Evolutionary conservation across 2,329 filamentous ascomycete species (phyloP), one percentile per base, ranked within the genome.

Genomic region (Sphaerulina musiva): DNA sequence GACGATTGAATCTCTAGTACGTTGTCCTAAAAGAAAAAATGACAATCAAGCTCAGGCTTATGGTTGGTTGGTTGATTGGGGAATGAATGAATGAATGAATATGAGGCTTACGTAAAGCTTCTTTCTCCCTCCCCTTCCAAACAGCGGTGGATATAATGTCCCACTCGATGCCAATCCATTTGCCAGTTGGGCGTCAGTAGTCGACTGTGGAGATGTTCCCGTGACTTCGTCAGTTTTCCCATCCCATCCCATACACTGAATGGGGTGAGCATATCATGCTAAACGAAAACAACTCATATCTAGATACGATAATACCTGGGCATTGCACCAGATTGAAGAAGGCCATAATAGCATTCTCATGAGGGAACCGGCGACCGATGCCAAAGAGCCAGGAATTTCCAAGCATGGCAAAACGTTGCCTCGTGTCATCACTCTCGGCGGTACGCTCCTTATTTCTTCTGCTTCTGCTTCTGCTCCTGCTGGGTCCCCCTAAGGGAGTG

Each of bases 151-250:
- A 4, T 95, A 93, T 72, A 93, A 95, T 64, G 88, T 93, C 4
- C 87, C 88, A 0, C 75, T 95, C 11, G 76, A 81, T 29, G 85
- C 85, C 20, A 75, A 57, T 41, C 55, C 55, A 12, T 57, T 57
- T 32, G 31, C 54, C 9, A 53, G 47, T 36, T 53, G 55, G 44
- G 46, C 48, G 0, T 82, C 75, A 39, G 82, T 95, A 55, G 76
- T 92, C 48, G 91, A 96, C 75, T 96, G 91, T 69, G 91, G 91
- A 46, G 91, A 95, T 68, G 89, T 95, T 54, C 87, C 87, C 0
- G 87, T 93, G 2, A 92, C 87, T 9, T 91, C 86, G 82, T 90
- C 76, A 72, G 82, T 70, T 20, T 20, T 20, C 20, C 20, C 20
- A 20, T 20, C 20, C 20, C 14, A 17, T 17, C 14, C 14, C 14